A percentile compares a stretch with the other conserved stretches of the same genome.
phyloP scores from a whole-genome alignment of 306 rosid species.

The Gastrolobium bilobum region DNA sequence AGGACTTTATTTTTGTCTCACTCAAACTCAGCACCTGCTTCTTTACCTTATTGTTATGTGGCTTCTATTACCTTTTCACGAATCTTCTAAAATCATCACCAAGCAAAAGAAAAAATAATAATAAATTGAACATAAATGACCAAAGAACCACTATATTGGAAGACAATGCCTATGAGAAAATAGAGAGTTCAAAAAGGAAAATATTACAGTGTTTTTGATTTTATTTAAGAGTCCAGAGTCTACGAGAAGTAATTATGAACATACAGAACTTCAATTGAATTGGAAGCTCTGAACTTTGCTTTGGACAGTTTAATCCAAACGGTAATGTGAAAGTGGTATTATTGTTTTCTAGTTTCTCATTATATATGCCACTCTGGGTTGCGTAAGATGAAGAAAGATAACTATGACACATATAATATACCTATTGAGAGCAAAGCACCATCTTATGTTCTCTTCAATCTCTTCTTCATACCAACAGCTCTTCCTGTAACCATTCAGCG shows the following conservation, averaged over 20 bases:
- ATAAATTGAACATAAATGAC: constrained; percentile 36
- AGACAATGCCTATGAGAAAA: background rate
- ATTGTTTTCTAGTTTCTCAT: no score
- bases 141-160: constrained; percentile 24
- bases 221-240: no score
- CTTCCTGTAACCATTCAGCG: constrained; percentile 86
- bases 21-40: constrained; percentile 41
- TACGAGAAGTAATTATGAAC: background rate
- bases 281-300: background rate
- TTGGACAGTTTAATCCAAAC: constrained; percentile 7
- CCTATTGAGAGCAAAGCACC: constrained; percentile 99
- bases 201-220: background rate
- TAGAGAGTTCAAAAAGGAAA: constrained; percentile 9
- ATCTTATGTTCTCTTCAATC: constrained; percentile 92
- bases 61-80: constrained; percentile 28
- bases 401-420: constrained; percentile 25
- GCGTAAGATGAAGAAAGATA: no score
- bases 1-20: constrained; percentile 52
- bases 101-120: constrained; percentile 26
- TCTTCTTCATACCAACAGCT: constrained; percentile 99
- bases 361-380: no score
- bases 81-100: constrained; percentile 48
- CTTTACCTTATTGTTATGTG: constrained; percentile 38
- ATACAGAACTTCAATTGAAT: background rate
- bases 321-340: background rate